A percentile compares a stretch with the other conserved stretches of the same genome.
phyloP scores from a whole-genome alignment of 768 basidiomycete species.

The Podaxis sp. region DNA sequence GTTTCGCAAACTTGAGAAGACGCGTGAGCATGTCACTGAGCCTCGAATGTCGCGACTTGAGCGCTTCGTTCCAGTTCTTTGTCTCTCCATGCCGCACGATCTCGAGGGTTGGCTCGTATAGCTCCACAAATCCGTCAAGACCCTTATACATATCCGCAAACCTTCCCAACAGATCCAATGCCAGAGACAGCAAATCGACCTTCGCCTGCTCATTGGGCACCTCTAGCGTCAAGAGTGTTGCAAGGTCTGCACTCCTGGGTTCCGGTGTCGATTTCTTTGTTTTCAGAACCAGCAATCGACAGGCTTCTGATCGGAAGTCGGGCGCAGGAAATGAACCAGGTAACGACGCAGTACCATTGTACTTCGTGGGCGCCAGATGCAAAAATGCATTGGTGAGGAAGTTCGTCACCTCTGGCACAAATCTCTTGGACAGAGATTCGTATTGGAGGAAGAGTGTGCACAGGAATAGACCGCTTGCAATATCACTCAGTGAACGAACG shows the following conservation, averaged over 20 bases:
- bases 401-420: constrained; percentile 87
- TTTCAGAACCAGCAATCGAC: constrained; percentile 37
- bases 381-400: constrained; percentile 73
- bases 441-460: constrained; percentile 84
- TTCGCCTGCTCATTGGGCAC: constrained; percentile 61
- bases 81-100: constrained; percentile 55
- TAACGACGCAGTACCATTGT: constrained; percentile 40
- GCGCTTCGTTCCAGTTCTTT: constrained; percentile 41
- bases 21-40: constrained; percentile 51
- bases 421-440: constrained; percentile 78
- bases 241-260: constrained; percentile 46
- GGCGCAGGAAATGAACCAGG: constrained; percentile 74
- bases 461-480: constrained; percentile 86
- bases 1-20: constrained; percentile 68
- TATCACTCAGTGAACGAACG: constrained; percentile 69
- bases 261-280: constrained; percentile 39
- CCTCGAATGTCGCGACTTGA: constrained; percentile 30
- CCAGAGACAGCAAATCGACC: constrained; percentile 62
- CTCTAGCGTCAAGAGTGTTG: constrained; percentile 34
- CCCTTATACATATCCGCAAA: constrained; percentile 78
- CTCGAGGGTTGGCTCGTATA: constrained; percentile 66
- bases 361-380: constrained; percentile 68
- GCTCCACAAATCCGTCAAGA: constrained; percentile 80
- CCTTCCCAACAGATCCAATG: constrained; percentile 60
- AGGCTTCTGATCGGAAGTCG: constrained; percentile 58